These are phyloP conservation scores for Inga oerstediana DNA, from an alignment of 306 rosid genomes.

Conservation along the genomic window DNA sequence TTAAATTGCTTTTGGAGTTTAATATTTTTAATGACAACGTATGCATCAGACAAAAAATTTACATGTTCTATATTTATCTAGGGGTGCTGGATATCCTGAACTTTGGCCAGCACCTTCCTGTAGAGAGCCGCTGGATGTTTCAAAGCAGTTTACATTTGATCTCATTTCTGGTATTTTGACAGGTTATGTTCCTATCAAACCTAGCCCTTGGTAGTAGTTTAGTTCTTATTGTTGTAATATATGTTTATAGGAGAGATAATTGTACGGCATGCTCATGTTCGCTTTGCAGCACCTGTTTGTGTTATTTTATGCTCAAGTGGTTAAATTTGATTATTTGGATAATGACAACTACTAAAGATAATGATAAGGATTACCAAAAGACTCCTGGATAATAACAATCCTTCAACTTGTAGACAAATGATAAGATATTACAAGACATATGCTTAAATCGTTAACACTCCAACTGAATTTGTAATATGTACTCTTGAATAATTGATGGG, in stretches of 20 bases:
- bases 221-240: not conserved
- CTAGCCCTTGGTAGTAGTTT: not conserved
- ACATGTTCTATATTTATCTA: constrained; percentile 35
- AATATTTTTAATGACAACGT: constrained; percentile 6
- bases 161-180: constrained; percentile 83
- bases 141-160: constrained; percentile 80
- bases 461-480: too few species aligned
- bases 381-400: not conserved
- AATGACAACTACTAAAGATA: not conserved
- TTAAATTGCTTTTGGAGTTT: constrained; percentile 10
- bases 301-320: too few species aligned
- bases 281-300: too few species aligned
- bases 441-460: too few species aligned
- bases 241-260: not conserved
- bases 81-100: constrained; percentile 97
- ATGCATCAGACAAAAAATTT: constrained; percentile 2
- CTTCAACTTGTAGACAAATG: not conserved
- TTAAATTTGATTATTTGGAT: too few species aligned
- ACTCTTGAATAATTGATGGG: too few species aligned
- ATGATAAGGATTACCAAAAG: not conserved
- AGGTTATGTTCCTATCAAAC: constrained; percentile 56
- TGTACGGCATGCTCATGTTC: too few species aligned
- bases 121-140: constrained; percentile 88
- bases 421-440: not conserved
- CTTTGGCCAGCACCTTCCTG: constrained; percentile 95